phyloP scores from a whole-genome alignment of 768 basidiomycete genomes.

The Suillus alpinus region DNA sequence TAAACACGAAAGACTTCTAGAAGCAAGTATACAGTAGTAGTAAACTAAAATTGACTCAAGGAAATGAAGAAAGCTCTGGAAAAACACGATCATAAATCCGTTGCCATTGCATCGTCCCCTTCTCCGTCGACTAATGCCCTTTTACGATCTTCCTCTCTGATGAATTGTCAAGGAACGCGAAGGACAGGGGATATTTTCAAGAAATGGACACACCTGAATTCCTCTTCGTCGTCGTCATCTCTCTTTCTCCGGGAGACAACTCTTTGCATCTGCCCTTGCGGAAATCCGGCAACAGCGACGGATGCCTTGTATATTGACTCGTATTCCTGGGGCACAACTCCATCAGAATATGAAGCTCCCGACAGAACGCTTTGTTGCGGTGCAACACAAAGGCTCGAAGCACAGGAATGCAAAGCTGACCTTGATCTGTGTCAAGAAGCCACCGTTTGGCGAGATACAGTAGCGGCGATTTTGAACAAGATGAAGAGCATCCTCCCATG shows the following conservation, averaged over 20 bases:
- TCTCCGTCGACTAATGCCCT: constrained; percentile 34
- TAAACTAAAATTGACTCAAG: neutral
- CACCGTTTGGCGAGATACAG: constrained; percentile 90
- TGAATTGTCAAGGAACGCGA: neutral
- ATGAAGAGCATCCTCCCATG: constrained; percentile 88
- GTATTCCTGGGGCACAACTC: constrained; percentile 62
- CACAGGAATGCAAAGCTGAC: constrained; percentile 22
- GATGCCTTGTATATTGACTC: constrained; percentile 88
- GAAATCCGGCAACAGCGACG: constrained; percentile 62
- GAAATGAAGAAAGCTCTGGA: neutral
- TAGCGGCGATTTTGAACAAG: constrained; percentile 88
- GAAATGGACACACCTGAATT: constrained; percentile 30
- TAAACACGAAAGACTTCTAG: neutral
- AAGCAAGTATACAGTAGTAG: neutral
- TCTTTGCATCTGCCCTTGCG: constrained; percentile 38
- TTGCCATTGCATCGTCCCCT: constrained; percentile 34
- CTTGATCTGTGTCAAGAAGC: constrained; percentile 91
- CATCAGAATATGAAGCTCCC: constrained; percentile 3
- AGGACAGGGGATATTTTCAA: neutral
- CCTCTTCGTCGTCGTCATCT: constrained; percentile 67
- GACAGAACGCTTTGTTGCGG: neutral
- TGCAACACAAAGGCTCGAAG: neutral
- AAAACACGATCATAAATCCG: constrained; percentile 17
- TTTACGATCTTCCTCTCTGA: constrained; percentile 44
- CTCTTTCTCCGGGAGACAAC: constrained; percentile 62